Evolutionary conservation across 1,284 basidiomycete species (phyloP).

Genomic region (Exobasidium cylindrosporum): DNA sequence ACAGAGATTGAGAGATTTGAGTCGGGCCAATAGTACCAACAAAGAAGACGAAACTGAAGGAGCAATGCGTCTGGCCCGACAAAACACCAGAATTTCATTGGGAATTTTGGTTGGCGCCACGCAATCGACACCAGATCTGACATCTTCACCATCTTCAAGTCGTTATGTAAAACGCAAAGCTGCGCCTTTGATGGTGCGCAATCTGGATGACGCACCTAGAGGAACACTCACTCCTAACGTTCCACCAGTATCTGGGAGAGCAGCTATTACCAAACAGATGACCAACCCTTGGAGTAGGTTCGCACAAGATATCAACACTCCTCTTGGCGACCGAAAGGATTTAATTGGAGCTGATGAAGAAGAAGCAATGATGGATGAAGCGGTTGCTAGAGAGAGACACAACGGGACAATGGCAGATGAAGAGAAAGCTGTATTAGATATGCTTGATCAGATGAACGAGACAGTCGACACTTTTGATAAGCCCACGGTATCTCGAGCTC

Average conservation of each 20-base stretch:
- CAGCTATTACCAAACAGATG: slow-evolving; percentile 17
- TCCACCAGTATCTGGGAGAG: neutral
- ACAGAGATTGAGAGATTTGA: too few relatives aligned
- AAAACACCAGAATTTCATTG: slow-evolving; percentile 20
- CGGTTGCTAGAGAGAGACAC: neutral
- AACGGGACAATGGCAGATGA: slow-evolving; percentile 18
- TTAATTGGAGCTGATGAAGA: slow-evolving; percentile 10
- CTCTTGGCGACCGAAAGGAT: neutral
- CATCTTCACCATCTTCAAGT: neutral
- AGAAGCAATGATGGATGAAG: slow-evolving; percentile 6
- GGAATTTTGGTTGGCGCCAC: neutral
- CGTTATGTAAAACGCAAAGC: neutral
- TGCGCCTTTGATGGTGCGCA: slow-evolving; percentile 28
- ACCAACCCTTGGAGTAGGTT: slow-evolving; percentile 10
- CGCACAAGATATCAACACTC: neutral
- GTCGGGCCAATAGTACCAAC: neutral
- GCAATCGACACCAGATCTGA: slow-evolving; percentile 2
- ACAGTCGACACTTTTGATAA: slow-evolving; percentile 9
- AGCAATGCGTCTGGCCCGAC: slow-evolving; percentile 20
- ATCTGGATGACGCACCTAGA: slow-evolving; percentile 35
- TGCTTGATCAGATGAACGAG: slow-evolving; percentile 31
- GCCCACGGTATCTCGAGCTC: neutral
- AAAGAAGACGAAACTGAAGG: slow-evolving; percentile 17
- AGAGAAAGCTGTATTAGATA: slow-evolving; percentile 35
- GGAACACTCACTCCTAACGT: slow-evolving; percentile 26